Evolutionary conservation across 163 green algal species (phyloP).

Genomic region (Scenedesmus sp.): DNA sequence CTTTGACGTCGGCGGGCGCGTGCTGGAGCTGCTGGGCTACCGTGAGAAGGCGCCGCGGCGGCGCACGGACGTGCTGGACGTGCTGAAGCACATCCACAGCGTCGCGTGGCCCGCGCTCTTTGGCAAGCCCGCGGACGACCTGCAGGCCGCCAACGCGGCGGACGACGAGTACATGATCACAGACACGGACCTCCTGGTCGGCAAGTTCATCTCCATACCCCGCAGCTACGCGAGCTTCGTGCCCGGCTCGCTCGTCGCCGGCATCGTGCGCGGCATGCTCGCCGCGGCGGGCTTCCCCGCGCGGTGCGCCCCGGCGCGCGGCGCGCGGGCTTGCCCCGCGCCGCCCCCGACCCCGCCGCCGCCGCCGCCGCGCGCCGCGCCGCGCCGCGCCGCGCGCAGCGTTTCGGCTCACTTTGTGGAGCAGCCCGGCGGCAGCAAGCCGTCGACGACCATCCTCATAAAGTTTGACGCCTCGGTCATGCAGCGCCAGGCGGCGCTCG

Average conservation of each 20-base stretch:
- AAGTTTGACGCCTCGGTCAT: constrained; percentile 85
- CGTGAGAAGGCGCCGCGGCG: constrained; percentile 64
- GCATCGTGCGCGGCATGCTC: constrained; percentile 92
- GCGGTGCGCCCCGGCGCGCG: constrained; percentile 57
- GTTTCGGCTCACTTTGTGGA: constrained; percentile 87
- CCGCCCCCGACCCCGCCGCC: not conserved
- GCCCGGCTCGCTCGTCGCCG: constrained; percentile 85
- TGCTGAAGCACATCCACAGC: constrained; percentile 86
- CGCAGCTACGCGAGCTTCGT: constrained; percentile 92
- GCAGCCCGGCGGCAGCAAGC: constrained; percentile 61
- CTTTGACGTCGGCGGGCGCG: constrained; percentile 81
- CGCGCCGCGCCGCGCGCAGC: constrained; percentile 54
- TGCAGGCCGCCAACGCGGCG: constrained; percentile 89
- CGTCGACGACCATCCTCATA: constrained; percentile 87
- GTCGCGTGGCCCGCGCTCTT: constrained; percentile 90
- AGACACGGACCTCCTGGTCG: constrained; percentile 88
- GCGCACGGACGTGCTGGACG: constrained; percentile 73
- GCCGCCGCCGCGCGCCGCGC: not conserved
- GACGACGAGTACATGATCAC: constrained; percentile 99
- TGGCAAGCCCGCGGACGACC: constrained; percentile 80
- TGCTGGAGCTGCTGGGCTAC: constrained; percentile 89
- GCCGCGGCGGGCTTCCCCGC: constrained; percentile 89
- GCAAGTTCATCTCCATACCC: constrained; percentile 88
- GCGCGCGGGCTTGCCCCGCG: not conserved
- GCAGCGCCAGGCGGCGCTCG: constrained; percentile 63